These are phyloP conservation scores for Xylariaceae sp. DNA, from an alignment of 2,329 filamentous ascomycete genomes.

Conservation along the genomic window DNA sequence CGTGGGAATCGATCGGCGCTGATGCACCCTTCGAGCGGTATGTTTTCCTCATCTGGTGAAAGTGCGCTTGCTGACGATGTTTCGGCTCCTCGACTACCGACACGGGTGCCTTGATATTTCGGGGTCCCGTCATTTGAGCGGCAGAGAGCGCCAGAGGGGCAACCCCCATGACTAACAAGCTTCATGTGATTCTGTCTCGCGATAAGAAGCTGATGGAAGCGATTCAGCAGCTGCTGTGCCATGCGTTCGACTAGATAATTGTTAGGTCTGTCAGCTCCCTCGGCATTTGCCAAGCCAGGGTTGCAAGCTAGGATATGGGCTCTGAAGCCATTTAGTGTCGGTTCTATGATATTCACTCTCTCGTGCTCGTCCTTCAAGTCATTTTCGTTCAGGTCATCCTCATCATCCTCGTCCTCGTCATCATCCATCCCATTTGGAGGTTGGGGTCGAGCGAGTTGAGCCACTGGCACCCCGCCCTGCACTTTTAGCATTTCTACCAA, in stretches of 20 bases:
- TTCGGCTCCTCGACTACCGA: constrained; percentile 56
- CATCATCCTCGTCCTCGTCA: constrained; percentile 60
- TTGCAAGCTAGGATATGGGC: constrained; percentile 69
- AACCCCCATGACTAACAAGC: constrained; percentile 49
- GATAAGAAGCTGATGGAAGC: constrained; percentile 73
- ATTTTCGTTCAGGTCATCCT: constrained; percentile 53
- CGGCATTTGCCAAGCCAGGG: constrained; percentile 53
- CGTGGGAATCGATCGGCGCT: constrained; percentile 69
- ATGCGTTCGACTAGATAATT: constrained; percentile 71
- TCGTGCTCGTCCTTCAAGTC: constrained; percentile 58
- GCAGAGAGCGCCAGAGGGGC: constrained; percentile 59
- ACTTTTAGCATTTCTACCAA: constrained; percentile 49
- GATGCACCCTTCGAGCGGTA: constrained; percentile 63
- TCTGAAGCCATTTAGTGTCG: constrained; percentile 71
- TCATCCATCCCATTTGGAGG: constrained; percentile 45
- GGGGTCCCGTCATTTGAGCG: constrained; percentile 62
- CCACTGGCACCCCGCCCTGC: constrained; percentile 50
- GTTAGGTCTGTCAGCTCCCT: constrained; percentile 35
- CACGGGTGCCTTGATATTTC: constrained; percentile 54
- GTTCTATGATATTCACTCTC: constrained; percentile 61
- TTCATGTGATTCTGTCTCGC: constrained; percentile 65
- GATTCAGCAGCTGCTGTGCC: constrained; percentile 70
- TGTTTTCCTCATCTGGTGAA: constrained; percentile 60
- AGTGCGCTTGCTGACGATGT: constrained; percentile 48
- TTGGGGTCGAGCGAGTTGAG: constrained; percentile 39